Evolutionary conservation across 768 basidiomycete species (phyloP).

Genomic region (Serpula lacrymans): DNA sequence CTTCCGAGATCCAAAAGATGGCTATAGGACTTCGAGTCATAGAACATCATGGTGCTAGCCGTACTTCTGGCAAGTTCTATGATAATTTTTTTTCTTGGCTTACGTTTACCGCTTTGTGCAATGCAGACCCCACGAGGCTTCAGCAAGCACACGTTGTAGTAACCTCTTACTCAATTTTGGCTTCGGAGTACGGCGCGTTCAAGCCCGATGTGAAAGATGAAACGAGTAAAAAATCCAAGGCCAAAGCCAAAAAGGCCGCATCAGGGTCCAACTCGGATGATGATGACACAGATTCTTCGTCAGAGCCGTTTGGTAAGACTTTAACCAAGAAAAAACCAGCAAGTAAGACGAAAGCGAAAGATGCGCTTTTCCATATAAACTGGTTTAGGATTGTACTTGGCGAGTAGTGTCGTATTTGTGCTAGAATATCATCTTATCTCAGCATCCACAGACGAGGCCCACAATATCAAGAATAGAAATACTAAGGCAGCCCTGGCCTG

Average conservation of each 20-base stretch:
- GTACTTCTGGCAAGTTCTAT: conserved; percentile 57
- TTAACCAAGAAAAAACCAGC: conserved; percentile 40
- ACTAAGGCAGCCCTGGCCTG: conserved; percentile 79
- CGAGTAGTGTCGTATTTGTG: conserved; percentile 24
- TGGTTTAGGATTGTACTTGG: conserved; percentile 89
- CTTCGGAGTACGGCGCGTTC: conserved; percentile 70
- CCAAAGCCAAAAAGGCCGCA: conserved; percentile 25
- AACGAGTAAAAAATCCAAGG: conserved; percentile 41
- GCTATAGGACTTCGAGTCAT: conserved; percentile 63
- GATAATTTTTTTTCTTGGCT: neutral
- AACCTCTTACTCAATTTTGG: conserved; percentile 83
- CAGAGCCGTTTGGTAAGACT: conserved; percentile 40
- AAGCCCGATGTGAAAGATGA: conserved; percentile 52
- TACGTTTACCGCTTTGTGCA: neutral
- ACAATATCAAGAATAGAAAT: conserved; percentile 87
- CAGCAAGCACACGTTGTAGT: conserved; percentile 67
- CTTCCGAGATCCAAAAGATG: conserved; percentile 75
- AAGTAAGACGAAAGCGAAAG: conserved; percentile 45
- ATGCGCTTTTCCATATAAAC: conserved; percentile 71
- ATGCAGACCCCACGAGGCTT: conserved; percentile 52
- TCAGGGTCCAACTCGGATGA: conserved; percentile 31
- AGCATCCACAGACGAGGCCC: conserved; percentile 73
- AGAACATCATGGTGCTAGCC: conserved; percentile 77
- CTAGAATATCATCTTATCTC: too few relatives aligned
- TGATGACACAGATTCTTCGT: conserved; percentile 40